Conservation (phyloP, 164 flowering plant genomes). For the Vitis amurensis region DNA sequence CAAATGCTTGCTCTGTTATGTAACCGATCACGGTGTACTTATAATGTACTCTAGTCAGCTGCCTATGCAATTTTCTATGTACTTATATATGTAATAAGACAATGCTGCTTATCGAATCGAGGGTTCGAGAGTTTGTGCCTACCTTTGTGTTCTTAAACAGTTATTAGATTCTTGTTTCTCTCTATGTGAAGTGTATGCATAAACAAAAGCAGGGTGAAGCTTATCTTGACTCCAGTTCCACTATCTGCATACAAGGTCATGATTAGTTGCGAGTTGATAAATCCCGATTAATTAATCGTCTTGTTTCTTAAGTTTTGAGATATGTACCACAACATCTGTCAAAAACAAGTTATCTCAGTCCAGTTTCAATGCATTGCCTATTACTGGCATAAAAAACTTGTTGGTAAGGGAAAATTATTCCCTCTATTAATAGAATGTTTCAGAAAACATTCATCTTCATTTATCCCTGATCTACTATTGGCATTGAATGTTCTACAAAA, state of each 20-base stretch:
- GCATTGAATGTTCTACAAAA: too few species aligned
- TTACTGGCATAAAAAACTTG: too few species aligned
- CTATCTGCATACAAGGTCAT: neutral
- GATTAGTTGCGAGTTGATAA: neutral
- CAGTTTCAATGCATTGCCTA: too few species aligned
- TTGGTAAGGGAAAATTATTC: too few species aligned
- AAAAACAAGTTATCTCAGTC: too few species aligned
- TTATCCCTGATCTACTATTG: too few species aligned
- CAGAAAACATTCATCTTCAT: too few species aligned
- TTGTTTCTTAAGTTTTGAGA: neutral
- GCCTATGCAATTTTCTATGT: constrained; percentile 15
- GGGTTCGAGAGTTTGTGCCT: neutral
- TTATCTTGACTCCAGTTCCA: neutral
- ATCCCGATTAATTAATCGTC: neutral
- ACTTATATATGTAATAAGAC: constrained; percentile 4
- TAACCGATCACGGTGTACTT: constrained; percentile 14
- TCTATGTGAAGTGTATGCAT: neutral
- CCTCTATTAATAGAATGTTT: too few species aligned
- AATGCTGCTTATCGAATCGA: neutral
- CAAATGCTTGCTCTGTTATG: constrained; percentile 79
- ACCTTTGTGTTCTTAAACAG: neutral
- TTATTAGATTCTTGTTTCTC: neutral
- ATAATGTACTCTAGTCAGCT: neutral
- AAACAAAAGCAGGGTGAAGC: neutral
- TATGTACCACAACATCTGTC: too few species aligned